Evolutionary conservation across 2,329 filamentous ascomycete genomes (phyloP), one percentile per base, ranked within the genome.

Genomic region (Cephalotrichum gorgonifer): DNA sequence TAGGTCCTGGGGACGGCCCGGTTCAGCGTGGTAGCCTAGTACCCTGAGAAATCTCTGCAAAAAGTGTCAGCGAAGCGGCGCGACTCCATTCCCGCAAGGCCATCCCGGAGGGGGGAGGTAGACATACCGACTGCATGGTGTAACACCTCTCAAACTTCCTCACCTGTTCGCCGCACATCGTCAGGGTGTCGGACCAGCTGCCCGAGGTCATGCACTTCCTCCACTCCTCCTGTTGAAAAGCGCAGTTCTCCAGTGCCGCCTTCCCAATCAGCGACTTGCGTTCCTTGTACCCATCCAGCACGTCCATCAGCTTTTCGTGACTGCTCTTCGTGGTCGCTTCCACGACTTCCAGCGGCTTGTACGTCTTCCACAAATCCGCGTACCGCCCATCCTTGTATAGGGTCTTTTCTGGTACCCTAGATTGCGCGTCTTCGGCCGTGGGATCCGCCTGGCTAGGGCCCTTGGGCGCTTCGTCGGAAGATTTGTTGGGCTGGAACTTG

Each of bases 221-320:
- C 72, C 94, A 84, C 51, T 84, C 83, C 61, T 88, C 75, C 69
- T 96, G 88, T 63, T 95, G 88, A 52, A 90, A 65, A 1, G 88
- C 85, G 66, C 93, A 98, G 64, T 97, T 98, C 69, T 98, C 93
- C 60, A 95, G 73, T 9, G 91, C 90, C 1, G 88, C 86, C 39
- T 78, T 75, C 27, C 86, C 87, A 53, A 97, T 86, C 49, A 81
- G 76, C 30, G 79, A 77, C 62, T 86, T 88, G 53, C 89, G 82
- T 61, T 87, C 81, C 64, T 95, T 94, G 75, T 84, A 94, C 6
- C 81, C 83, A 48, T 91, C 85, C 47, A 96, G 72, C 50, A 97
- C 82, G 62, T 88, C 81, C 63, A 78, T 75, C 55, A 94, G 75
- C 63, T 86, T 85, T 61, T 95, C 89, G 59, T 88, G 81, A 57